Percentiles rank a stretch among this genome's conserved stretches.
phyloP scores from a whole-genome alignment of 331 rosid genomes.

The Arachis monticola region DNA sequence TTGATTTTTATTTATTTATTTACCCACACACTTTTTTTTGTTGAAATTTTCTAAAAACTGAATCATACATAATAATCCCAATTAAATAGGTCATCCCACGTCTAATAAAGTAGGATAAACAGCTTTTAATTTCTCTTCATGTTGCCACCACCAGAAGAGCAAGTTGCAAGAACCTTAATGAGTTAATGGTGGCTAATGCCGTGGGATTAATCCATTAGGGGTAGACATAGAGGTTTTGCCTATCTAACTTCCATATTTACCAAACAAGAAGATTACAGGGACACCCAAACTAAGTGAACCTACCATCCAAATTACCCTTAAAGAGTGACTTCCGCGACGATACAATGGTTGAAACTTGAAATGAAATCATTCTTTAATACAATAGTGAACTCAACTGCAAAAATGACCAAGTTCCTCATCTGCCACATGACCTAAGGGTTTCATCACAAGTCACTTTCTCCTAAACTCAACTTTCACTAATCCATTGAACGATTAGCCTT shows the following conservation, averaged over 20 bases:
- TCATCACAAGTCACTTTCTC: slow-evolving; percentile 11
- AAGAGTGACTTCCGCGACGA: not conserved
- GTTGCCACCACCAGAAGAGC: not conserved
- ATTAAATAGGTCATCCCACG: not conserved
- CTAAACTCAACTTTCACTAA: slow-evolving; percentile 7
- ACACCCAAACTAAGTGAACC: not conserved
- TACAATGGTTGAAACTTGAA: not conserved
- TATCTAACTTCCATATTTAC: not conserved
- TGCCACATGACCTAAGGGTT: slow-evolving; percentile 33
- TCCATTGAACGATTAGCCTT: slow-evolving; percentile 7
- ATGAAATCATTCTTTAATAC: slow-evolving; percentile 1
- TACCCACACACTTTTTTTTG: too few relatives aligned
- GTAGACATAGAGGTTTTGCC: not conserved
- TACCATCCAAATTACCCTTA: not conserved
- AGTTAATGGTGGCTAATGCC: not conserved
- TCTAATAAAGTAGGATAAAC: not conserved
- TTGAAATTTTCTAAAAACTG: not conserved
- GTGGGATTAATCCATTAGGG: not conserved
- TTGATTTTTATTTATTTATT: too few relatives aligned
- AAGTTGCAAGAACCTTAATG: not conserved
- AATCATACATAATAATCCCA: not conserved
- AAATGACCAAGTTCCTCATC: slow-evolving; percentile 29
- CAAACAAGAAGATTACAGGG: not conserved
- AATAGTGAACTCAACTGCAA: slow-evolving; percentile 23
- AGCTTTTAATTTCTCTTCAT: slow-evolving; percentile 1